Evolutionary conservation across 345 rosid species (phyloP), one percentile per base, ranked within the genome.

Genomic region (Gossypium arboreum): DNA sequence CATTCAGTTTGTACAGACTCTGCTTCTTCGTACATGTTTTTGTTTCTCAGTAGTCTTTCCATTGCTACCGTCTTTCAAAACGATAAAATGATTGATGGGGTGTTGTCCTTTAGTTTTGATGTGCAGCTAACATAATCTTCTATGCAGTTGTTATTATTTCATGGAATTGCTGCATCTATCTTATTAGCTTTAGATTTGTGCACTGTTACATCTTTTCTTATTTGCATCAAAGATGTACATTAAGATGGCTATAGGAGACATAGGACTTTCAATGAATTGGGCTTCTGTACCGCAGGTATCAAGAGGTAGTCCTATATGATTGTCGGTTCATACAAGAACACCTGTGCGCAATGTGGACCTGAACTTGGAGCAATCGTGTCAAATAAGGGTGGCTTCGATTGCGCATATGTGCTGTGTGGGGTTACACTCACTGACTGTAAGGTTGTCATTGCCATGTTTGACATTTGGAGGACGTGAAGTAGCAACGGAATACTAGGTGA

Each of bases 251-350:
- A 4, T 34, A 34, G 39, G 39, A 34, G 39, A 34, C 39, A 34
- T 34, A 34, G 6, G 39, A 34, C 61, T 20, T 61, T 1, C 20
- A 59, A 18, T 80, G 76, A 81, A 73, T 68, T 17, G 70, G 51
- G 63, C 68, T 25, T 73, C 61, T 3, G 61, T n/a, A 64, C n/a
- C 68, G 84, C 84, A 85, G 88, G 79, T 81, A 73, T 81, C 82
- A 7, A 81, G 81, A 75, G 86, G 71, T 43, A 79, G 86, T 67
- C 86, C 83, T 9, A 77, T 79, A 79, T 85, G 67, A 72, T 74
- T 54, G 57, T 59, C 34, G 48, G 61, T 44, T 34, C 15, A 39
- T 63, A 13, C 55, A 7, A 1, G 50, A 22, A 65, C n/a, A 58
- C 29, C 17, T 34, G 10, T n/a, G 45, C 51, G 52, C 43, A 61